Conservation (phyloP, 495 filamentous ascomycete species). For the Saxophila tyrrhenica region DNA sequence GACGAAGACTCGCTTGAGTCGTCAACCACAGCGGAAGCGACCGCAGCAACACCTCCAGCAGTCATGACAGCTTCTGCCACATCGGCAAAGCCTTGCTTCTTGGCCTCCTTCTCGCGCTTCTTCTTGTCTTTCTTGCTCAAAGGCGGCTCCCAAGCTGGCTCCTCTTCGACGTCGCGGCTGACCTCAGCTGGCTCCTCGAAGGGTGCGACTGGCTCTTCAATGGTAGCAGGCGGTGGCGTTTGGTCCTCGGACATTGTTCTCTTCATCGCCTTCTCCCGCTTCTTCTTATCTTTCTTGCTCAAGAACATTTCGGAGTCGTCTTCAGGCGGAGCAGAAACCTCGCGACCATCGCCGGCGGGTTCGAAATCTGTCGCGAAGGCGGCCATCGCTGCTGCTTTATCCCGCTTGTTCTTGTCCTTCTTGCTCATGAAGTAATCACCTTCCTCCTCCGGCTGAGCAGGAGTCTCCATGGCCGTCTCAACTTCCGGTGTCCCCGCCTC, state of each 20-base stretch:
- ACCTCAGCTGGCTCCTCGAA: neutral
- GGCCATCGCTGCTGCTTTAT: conserved; percentile 11
- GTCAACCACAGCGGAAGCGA: neutral
- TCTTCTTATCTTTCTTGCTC: conserved; percentile 21
- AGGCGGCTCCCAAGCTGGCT: neutral
- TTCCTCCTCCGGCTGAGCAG: neutral
- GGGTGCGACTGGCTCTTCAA: neutral
- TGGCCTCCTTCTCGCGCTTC: conserved; percentile 17
- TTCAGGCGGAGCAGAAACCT: neutral
- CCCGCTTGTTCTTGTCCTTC: conserved; percentile 18
- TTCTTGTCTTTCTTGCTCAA: conserved; percentile 17
- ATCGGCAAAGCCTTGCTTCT: conserved; percentile 17
- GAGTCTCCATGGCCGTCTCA: neutral
- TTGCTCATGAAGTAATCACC: conserved; percentile 3
- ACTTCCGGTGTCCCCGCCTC: neutral
- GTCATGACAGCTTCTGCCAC: conserved; percentile 5
- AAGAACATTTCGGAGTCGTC: neutral
- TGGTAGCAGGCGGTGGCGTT: neutral
- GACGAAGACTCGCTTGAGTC: neutral
- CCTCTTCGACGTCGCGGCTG: neutral
- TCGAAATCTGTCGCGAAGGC: too few relatives aligned
- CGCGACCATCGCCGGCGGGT: neutral
- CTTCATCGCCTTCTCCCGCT: conserved; percentile 11
- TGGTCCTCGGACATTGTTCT: neutral
- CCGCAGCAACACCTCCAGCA: conserved; percentile 11